Conservation (phyloP, 2,329 filamentous ascomycete genomes). For the Tolypocladium pustulatum region DNA sequence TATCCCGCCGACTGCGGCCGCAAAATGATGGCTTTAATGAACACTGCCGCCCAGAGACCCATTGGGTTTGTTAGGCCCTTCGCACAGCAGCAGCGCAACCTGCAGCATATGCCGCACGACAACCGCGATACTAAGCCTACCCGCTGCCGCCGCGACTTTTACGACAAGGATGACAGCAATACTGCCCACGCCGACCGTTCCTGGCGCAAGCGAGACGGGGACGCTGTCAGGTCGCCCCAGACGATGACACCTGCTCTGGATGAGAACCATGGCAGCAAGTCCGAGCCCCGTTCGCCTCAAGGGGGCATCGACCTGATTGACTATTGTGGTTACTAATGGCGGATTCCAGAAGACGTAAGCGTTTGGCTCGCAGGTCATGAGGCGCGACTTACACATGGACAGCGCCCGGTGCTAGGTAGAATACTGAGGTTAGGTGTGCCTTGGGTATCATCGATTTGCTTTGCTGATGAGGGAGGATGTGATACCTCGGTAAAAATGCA, state of each 20-base stretch:
- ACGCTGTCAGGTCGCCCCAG: background rate
- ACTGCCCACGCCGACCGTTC: background rate
- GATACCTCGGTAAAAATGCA: background rate
- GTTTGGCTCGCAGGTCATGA: background rate
- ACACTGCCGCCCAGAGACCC: background rate
- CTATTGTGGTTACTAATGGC: background rate
- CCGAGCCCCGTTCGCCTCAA: background rate
- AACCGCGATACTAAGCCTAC: background rate
- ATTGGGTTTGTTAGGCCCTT: background rate
- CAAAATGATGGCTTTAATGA: constrained; percentile 8
- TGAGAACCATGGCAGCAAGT: background rate
- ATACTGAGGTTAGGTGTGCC: background rate
- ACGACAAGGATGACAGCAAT: background rate
- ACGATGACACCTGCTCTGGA: background rate
- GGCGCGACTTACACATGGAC: background rate
- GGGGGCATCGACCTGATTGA: background rate
- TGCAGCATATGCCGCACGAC: background rate
- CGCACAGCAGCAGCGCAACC: background rate
- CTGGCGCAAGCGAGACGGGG: background rate
- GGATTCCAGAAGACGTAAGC: background rate
- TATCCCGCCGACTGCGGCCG: constrained; percentile 8
- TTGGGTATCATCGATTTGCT: background rate
- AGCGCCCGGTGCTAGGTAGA: background rate
- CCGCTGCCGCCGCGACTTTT: background rate
- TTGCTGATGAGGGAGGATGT: background rate